These are phyloP conservation scores for Fagus crenata DNA, from an alignment of 306 rosid species.

Conservation along the genomic window DNA sequence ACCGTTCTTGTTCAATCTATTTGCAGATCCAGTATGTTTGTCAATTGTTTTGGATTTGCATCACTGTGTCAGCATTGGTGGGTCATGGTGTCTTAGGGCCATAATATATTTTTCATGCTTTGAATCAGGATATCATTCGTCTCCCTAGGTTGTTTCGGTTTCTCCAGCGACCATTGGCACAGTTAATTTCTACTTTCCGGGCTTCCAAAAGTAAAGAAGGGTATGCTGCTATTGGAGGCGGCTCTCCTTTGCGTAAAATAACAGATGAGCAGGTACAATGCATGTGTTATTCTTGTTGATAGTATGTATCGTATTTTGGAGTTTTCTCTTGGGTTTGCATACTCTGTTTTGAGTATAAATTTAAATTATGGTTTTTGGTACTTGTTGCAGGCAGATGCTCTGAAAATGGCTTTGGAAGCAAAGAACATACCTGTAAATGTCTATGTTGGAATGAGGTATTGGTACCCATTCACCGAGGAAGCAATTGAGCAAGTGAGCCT, in stretches of 20 bases:
- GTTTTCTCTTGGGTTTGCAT: constrained; percentile 8
- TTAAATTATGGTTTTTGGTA: constrained; percentile 19
- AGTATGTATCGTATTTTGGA: not conserved
- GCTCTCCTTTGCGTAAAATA: constrained; percentile 95
- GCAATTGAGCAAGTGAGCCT: constrained; percentile 79
- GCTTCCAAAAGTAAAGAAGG: constrained; percentile 99
- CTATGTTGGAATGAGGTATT: constrained; percentile 95
- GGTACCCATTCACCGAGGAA: constrained; percentile 99
- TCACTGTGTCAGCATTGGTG: not conserved
- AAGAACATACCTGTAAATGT: constrained; percentile 72
- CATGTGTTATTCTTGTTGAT: not conserved
- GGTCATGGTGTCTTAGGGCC: constrained; percentile 4
- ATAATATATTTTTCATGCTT: constrained; percentile 22
- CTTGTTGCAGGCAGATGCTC: constrained; percentile 73
- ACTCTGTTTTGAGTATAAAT: constrained; percentile 15
- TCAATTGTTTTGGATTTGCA: not conserved
- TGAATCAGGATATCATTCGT: constrained; percentile 84
- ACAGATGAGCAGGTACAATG: constrained; percentile 85
- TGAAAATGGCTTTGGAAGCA: constrained; percentile 77
- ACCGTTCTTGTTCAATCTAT: constrained; percentile 89
- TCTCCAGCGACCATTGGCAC: constrained; percentile 85
- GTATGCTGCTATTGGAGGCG: constrained; percentile 98
- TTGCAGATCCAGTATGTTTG: constrained; percentile 87
- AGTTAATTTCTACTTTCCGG: constrained; percentile 77
- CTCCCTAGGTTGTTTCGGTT: constrained; percentile 86